phyloP scores from a whole-genome alignment of 73 alveolate genomes.

The Paramecium primaurelia region DNA sequence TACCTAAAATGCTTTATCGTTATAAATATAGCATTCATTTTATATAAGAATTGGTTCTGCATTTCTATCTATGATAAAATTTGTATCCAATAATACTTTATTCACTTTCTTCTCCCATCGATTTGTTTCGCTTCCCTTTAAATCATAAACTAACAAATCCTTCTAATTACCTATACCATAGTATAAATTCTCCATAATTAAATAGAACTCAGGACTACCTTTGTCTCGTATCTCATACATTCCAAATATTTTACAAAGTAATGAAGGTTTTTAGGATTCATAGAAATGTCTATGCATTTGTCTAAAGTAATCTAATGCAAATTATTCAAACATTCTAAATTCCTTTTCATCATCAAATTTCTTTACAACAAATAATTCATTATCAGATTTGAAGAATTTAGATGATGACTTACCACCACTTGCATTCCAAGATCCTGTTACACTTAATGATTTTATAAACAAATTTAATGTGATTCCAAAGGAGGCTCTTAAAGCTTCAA shows the following conservation, averaged over 20 bases:
- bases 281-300: slow-evolving; percentile 10
- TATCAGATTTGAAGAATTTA: slow-evolving; percentile 11
- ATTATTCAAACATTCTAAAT: slow-evolving; percentile 20
- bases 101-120: slow-evolving; percentile 20
- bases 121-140: slow-evolving; percentile 51
- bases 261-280: neutral
- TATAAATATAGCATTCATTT: neutral
- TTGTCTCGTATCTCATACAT: slow-evolving; percentile 14
- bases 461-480: slow-evolving; percentile 20
- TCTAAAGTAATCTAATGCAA: slow-evolving; percentile 42
- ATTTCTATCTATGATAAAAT: slow-evolving; percentile 48
- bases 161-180: slow-evolving; percentile 41
- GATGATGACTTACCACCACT: slow-evolving; percentile 51
- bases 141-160: slow-evolving; percentile 9
- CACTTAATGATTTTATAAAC: slow-evolving; percentile 33
- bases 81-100: slow-evolving; percentile 30
- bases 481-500: slow-evolving; percentile 41
- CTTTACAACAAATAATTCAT: slow-evolving; percentile 51
- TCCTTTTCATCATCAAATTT: slow-evolving; percentile 36
- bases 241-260: slow-evolving; percentile 50
- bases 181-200: slow-evolving; percentile 52
- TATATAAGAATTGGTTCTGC: slow-evolving; percentile 42
- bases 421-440: neutral
- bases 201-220: slow-evolving; percentile 5
- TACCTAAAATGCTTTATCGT: slow-evolving; percentile 16